Conservation (phyloP, 257 asterid genomes). For the Paraleonurus japonicus region DNA sequence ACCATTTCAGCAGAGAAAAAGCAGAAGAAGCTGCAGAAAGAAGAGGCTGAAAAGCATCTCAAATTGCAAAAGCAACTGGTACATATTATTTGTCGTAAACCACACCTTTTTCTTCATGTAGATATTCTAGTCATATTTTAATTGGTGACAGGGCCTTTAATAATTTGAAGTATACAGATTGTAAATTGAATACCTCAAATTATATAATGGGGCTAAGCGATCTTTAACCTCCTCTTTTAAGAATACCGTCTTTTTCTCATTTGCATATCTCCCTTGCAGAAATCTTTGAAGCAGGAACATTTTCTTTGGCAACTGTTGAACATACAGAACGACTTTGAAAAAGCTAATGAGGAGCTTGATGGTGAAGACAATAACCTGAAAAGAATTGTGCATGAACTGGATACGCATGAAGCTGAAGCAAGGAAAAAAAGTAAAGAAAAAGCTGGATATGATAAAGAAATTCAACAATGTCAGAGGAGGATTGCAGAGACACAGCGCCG, state of each 20-base stretch:
- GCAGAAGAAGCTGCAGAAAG: conserved; percentile 95
- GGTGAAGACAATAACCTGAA: conserved; percentile 68
- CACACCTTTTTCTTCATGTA: not conserved
- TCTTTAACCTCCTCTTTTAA: not conserved
- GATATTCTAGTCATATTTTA: conserved; percentile 16
- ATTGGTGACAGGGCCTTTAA: conserved; percentile 9
- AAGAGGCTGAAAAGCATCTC: conserved; percentile 95
- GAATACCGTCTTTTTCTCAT: not conserved
- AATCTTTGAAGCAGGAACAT: conserved; percentile 83
- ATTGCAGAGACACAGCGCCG: conserved; percentile 71
- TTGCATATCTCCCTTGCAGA: conserved; percentile 50
- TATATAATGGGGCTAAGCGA: conserved; percentile 1
- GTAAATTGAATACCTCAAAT: conserved; percentile 3
- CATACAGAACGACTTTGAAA: conserved; percentile 71
- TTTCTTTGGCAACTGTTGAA: conserved; percentile 85
- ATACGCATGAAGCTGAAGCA: conserved; percentile 64
- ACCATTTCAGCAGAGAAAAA: conserved; percentile 76
- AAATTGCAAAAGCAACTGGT: conserved; percentile 90
- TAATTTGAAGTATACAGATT: conserved; percentile 3
- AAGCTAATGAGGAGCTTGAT: conserved; percentile 78
- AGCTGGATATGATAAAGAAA: conserved; percentile 75
- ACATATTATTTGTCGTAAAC: conserved; percentile 18
- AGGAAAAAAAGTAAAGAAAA: conserved; percentile 76
- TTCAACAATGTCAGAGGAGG: conserved; percentile 64
- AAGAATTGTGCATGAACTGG: conserved; percentile 80